These are phyloP conservation scores for Sarcocystis neurona DNA, from an alignment of 169 alveolate species.

Conservation along the genomic window DNA sequence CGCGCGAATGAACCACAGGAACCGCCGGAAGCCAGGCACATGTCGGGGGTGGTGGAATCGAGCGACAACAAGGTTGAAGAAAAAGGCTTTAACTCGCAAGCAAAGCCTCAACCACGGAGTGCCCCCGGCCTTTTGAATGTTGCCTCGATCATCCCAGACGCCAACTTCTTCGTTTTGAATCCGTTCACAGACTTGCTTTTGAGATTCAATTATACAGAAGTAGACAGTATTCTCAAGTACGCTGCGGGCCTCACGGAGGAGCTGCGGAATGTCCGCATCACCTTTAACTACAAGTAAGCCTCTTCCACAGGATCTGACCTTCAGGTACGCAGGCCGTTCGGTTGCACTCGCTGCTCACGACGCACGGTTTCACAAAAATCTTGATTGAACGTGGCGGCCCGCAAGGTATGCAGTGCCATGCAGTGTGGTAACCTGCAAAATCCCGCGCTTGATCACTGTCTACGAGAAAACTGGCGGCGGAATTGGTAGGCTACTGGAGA, in stretches of 20 bases:
- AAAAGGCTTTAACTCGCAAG: neutral
- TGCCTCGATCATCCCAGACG: neutral
- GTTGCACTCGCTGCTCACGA: no score
- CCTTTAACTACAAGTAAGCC: neutral
- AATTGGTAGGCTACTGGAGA: no score
- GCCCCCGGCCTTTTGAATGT: neutral
- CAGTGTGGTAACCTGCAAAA: no score
- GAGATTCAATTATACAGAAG: constrained; percentile 63
- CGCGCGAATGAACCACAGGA: no score
- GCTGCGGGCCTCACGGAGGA: constrained; percentile 47
- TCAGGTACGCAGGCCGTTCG: no score
- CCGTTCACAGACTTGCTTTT: constrained; percentile 47
- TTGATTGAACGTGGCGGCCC: no score
- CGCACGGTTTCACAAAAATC: no score
- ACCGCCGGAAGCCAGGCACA: neutral
- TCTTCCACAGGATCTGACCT: no score
- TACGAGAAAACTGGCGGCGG: no score
- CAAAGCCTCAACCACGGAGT: no score
- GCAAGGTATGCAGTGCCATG: no score
- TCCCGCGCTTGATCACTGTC: no score
- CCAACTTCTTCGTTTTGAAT: constrained; percentile 31
- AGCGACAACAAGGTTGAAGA: neutral
- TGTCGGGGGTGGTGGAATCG: neutral
- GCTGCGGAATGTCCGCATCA: constrained; percentile 44
- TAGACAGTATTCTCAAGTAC: constrained; percentile 47